Conservation (phyloP, 2,329 filamentous ascomycete species). For the Trichoderma sp. region DNA sequence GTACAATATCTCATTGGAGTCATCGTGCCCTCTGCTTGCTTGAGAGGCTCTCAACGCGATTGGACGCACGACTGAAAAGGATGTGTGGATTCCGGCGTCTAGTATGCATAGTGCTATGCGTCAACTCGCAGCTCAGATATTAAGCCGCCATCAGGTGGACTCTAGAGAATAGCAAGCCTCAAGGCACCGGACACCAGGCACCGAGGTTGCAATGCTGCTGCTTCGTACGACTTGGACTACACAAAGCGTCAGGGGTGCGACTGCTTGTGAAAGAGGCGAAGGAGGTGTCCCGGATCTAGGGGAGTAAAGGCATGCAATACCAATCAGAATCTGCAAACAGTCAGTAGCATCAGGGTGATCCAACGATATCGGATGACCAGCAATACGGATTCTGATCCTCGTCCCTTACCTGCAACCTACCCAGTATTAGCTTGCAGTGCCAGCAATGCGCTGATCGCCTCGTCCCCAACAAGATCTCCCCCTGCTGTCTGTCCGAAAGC, state of each 20-base stretch:
- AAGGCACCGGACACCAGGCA: neutral
- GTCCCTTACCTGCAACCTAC: slow-evolving; percentile 6
- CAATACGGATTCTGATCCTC: neutral
- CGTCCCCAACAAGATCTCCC: neutral
- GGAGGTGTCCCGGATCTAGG: neutral
- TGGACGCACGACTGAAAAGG: neutral
- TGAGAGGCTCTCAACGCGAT: slow-evolving; percentile 11
- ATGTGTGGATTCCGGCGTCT: slow-evolving; percentile 9
- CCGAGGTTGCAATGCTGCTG: neutral
- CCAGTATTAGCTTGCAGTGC: neutral
- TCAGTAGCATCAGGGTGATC: slow-evolving; percentile 17
- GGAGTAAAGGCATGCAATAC: neutral
- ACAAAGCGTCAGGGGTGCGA: neutral
- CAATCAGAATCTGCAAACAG: slow-evolving; percentile 3
- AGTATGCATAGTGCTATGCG: neutral
- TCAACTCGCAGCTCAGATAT: slow-evolving; percentile 2
- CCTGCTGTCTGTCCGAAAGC: neutral
- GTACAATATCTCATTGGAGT: neutral
- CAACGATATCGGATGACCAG: neutral
- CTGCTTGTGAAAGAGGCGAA: neutral
- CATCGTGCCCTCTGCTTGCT: neutral
- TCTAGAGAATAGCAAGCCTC: neutral
- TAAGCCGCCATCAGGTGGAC: neutral
- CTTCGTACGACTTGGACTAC: neutral
- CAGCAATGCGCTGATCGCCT: neutral